These are phyloP conservation scores for Suhomyces coccinellae DNA, from an alignment of 1,139 yeast genomes.

Conservation along the genomic window DNA sequence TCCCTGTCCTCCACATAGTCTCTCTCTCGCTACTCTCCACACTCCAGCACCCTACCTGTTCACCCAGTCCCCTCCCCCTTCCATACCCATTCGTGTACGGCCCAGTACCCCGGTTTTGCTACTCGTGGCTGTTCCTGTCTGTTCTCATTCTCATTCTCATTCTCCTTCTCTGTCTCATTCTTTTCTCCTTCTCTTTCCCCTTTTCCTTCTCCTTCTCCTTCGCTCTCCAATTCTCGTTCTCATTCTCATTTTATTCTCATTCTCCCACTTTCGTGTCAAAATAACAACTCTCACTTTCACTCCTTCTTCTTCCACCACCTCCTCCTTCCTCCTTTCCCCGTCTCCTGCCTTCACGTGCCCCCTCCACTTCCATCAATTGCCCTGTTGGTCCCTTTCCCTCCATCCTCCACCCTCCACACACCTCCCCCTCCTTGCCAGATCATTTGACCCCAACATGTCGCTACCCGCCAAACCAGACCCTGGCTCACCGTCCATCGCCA, in stretches of 20 bases:
- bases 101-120: background rate
- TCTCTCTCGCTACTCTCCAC: no score
- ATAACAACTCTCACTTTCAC: background rate
- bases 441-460: background rate
- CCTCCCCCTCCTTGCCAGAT: background rate
- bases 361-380: background rate
- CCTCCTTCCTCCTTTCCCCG: background rate
- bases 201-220: no score
- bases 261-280: no score
- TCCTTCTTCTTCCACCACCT: background rate
- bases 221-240: no score
- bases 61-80: background rate
- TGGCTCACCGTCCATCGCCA: slow-evolving; percentile 6
- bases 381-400: no score
- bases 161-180: no score
- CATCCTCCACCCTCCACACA: no score
- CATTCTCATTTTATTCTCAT: no score
- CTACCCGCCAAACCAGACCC: slow-evolving; percentile 1
- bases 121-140: background rate
- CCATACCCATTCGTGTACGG: background rate
- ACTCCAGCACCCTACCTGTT: background rate
- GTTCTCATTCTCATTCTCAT: background rate
- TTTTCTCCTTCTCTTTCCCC: no score
- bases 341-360: background rate
- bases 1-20: no score